These are phyloP conservation scores for Millerozyma acaciae DNA, from an alignment of 805 yeast genomes.

Conservation along the genomic window DNA sequence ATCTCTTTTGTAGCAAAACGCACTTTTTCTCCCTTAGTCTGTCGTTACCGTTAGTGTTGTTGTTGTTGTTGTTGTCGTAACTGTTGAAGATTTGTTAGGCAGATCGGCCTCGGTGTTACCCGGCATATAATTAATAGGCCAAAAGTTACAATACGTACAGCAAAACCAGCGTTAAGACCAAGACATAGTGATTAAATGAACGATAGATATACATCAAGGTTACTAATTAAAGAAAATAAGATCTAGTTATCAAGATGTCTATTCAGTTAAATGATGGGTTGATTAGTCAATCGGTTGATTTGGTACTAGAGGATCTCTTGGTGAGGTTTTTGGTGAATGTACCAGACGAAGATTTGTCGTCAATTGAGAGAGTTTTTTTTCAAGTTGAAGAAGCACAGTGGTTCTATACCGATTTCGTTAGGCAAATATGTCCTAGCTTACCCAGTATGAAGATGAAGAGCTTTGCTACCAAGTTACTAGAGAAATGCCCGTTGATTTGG, in stretches of 20 bases:
- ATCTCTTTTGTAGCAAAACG: too few species aligned
- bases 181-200: too few species aligned
- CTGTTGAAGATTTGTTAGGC: too few species aligned
- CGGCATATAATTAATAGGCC: too few species aligned
- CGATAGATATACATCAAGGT: too few species aligned
- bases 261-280: slow-evolving; percentile 54
- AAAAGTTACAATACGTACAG: too few species aligned
- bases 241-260: slow-evolving; percentile 50
- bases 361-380: slow-evolving; percentile 77
- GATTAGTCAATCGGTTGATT: slow-evolving; percentile 62
- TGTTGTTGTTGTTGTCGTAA: too few species aligned
- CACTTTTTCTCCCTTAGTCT: too few species aligned
- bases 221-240: too few species aligned
- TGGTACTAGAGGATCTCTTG: slow-evolving; percentile 77
- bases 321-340: slow-evolving; percentile 90
- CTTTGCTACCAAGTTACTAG: slow-evolving; percentile 65
- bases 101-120: too few species aligned
- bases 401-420: slow-evolving; percentile 86
- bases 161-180: too few species aligned
- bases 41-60: too few species aligned
- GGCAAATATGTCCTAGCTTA: slow-evolving; percentile 65
- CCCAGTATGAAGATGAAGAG: slow-evolving; percentile 75
- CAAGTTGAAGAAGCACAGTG: slow-evolving; percentile 98
- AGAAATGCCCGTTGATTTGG: slow-evolving; percentile 74
- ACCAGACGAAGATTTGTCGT: slow-evolving; percentile 84